Percentiles rank a stretch among this genome's conserved stretches.
Evolutionary conservation across 2,329 filamentous ascomycete genomes (phyloP).

Genomic region (Diplodia mutila): DNA sequence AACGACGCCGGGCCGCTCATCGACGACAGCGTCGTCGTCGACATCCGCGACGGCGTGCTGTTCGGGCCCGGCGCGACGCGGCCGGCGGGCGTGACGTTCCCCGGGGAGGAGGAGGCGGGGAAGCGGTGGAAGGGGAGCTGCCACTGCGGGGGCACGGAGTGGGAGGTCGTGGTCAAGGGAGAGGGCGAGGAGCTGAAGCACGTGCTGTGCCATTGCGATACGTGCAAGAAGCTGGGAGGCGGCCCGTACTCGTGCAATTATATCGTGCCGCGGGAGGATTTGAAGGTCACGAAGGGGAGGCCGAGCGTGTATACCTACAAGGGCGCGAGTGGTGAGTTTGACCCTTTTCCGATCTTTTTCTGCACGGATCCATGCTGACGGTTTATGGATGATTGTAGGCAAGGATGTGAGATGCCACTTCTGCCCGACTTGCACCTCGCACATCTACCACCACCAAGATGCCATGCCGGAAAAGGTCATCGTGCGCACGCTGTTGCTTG

Average conservation of each 20-base stretch:
- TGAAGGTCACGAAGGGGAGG: slow-evolving; percentile 35
- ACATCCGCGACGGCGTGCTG: slow-evolving; percentile 59
- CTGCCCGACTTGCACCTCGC: slow-evolving; percentile 44
- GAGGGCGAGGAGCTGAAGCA: slow-evolving; percentile 33
- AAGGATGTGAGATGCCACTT: slow-evolving; percentile 45
- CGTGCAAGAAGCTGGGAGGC: slow-evolving; percentile 42
- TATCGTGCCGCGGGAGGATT: slow-evolving; percentile 37
- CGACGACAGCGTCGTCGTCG: slow-evolving; percentile 62
- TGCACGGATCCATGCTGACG: background rate
- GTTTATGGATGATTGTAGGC: slow-evolving; percentile 26
- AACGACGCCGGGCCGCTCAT: slow-evolving; percentile 54
- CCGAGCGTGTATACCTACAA: slow-evolving; percentile 39
- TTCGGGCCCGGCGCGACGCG: slow-evolving; percentile 36
- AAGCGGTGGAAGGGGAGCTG: slow-evolving; percentile 35
- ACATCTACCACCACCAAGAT: slow-evolving; percentile 47
- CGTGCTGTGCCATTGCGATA: slow-evolving; percentile 43
- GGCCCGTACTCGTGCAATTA: slow-evolving; percentile 44
- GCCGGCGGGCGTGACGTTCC: slow-evolving; percentile 25
- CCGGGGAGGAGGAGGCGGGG: slow-evolving; percentile 13
- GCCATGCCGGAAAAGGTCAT: slow-evolving; percentile 47
- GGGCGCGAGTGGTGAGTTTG: slow-evolving; percentile 36
- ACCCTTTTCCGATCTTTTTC: background rate
- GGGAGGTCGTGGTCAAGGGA: slow-evolving; percentile 32
- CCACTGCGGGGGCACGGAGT: slow-evolving; percentile 38
- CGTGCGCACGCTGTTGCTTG: slow-evolving; percentile 44